Percentiles rank a stretch among this genome's conserved stretches.
Conservation (phyloP, 495 filamentous ascomycete genomes). For the Hypoxylon lienhwacheense region DNA sequence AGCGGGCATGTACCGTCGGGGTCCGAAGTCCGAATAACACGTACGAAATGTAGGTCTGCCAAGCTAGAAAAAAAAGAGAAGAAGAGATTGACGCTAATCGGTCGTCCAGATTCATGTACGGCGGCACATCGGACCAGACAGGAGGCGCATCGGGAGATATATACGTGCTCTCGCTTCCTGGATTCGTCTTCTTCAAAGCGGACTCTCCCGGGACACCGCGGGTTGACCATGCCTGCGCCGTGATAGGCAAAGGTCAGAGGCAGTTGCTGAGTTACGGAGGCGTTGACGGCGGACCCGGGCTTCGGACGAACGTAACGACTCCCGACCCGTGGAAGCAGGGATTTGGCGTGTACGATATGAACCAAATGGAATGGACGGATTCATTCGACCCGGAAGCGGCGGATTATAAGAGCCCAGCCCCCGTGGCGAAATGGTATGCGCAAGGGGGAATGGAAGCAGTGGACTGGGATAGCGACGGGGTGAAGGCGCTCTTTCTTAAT, state of each 20-base stretch:
- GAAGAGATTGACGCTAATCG: conserved; percentile 4
- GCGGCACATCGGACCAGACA: conserved; percentile 30
- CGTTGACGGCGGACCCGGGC: conserved; percentile 29
- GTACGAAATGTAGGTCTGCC: conserved; percentile 37
- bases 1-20: conserved; percentile 37
- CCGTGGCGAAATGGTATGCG: conserved; percentile 40
- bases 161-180: conserved; percentile 49
- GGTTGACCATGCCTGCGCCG: conserved; percentile 37
- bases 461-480: conserved; percentile 30
- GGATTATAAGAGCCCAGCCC: conserved; percentile 38
- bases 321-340: conserved; percentile 47
- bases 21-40: conserved; percentile 39
- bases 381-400: conserved; percentile 43
- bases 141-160: conserved; percentile 33
- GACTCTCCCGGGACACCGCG: conserved; percentile 30
- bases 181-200: conserved; percentile 49
- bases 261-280: conserved; percentile 48
- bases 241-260: conserved; percentile 43
- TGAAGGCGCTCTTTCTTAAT: conserved; percentile 34
- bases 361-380: conserved; percentile 41
- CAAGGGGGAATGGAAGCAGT: conserved; percentile 34
- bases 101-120: conserved; percentile 41
- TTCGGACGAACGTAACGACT: conserved; percentile 22
- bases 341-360: conserved; percentile 48
- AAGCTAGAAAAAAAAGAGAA: neutral